A percentile compares a stretch with the other conserved stretches of the same genome.
These are phyloP conservation scores for Phytophthora foliorum DNA, from an alignment of 352 stramenopile genomes.

Conservation along the genomic window DNA sequence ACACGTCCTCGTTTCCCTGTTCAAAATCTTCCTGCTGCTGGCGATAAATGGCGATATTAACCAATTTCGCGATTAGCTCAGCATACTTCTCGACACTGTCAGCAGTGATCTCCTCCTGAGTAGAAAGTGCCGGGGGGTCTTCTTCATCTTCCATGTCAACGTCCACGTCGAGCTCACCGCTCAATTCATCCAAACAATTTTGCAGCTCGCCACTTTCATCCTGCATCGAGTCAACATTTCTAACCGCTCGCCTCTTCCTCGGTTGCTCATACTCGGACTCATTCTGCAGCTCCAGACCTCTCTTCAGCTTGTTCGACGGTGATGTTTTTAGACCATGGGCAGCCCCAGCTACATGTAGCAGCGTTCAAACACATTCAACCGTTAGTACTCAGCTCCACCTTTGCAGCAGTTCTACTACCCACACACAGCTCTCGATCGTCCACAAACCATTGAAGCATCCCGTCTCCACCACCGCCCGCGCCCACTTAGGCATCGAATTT, in stretches of 20 bases:
- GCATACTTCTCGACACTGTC: constrained; percentile 79
- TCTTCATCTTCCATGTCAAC: constrained; percentile 26
- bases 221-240: neutral
- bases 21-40: constrained; percentile 45
- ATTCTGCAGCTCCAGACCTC: constrained; percentile 20
- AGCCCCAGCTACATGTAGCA: constrained; percentile 10
- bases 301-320: constrained; percentile 27
- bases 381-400: neutral
- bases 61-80: constrained; percentile 51
- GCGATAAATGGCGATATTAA: constrained; percentile 47
- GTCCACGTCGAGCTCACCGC: constrained; percentile 17
- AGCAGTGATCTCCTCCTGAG: constrained; percentile 60
- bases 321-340: constrained; percentile 6
- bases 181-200: constrained; percentile 32
- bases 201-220: constrained; percentile 33
- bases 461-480: constrained; percentile 57
- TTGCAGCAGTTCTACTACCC: neutral
- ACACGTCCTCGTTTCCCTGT: constrained; percentile 49
- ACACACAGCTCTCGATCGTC: neutral
- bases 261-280: constrained; percentile 5
- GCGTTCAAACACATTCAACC: constrained; percentile 2
- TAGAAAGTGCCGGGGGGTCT: constrained; percentile 48
- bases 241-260: constrained; percentile 22
- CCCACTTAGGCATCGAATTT: constrained; percentile 64
- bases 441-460: constrained; percentile 60